A percentile compares a stretch with the other conserved stretches of the same genome.
Evolutionary conservation across 495 filamentous ascomycete genomes (phyloP).

Genomic region (Hypoxylon intermedium): DNA sequence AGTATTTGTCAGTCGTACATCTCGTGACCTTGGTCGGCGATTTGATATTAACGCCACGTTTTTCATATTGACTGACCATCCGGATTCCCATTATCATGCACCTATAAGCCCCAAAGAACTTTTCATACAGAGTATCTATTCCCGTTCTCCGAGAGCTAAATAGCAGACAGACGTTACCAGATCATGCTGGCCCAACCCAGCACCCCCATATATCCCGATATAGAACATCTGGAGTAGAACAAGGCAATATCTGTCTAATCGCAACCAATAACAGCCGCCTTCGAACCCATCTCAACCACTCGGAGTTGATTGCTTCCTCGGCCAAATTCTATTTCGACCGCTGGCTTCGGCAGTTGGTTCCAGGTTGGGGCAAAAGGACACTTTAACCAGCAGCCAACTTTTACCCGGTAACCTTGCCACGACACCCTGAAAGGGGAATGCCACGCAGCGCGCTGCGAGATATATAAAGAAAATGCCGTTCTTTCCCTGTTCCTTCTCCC

Average conservation of each 20-base stretch:
- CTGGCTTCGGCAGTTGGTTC: slow-evolving; percentile 24
- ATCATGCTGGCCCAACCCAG: not conserved
- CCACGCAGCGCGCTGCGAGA: not conserved
- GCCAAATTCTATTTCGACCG: slow-evolving; percentile 33
- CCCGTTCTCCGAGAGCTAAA: slow-evolving; percentile 22
- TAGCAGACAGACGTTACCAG: not conserved
- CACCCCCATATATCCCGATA: slow-evolving; percentile 19
- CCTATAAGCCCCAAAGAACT: not conserved
- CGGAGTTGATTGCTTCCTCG: slow-evolving; percentile 27
- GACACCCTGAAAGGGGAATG: slow-evolving; percentile 15
- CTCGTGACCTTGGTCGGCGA: not conserved
- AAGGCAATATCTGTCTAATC: slow-evolving; percentile 9
- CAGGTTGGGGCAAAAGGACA: slow-evolving; percentile 1
- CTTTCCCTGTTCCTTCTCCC: slow-evolving; percentile 3
- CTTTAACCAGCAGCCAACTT: slow-evolving; percentile 28
- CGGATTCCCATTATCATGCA: not conserved
- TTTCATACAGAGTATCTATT: slow-evolving; percentile 20
- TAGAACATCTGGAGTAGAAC: slow-evolving; percentile 18
- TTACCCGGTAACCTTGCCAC: slow-evolving; percentile 32
- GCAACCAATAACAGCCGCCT: slow-evolving; percentile 7
- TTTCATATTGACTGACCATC: not conserved
- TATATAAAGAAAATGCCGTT: slow-evolving; percentile 27
- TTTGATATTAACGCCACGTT: slow-evolving; percentile 16
- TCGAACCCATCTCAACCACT: not conserved
- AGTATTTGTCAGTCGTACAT: not conserved